Base-by-base conservation (phyloP, 768 basidiomycete species). In the Suillus variegatus region DNA sequence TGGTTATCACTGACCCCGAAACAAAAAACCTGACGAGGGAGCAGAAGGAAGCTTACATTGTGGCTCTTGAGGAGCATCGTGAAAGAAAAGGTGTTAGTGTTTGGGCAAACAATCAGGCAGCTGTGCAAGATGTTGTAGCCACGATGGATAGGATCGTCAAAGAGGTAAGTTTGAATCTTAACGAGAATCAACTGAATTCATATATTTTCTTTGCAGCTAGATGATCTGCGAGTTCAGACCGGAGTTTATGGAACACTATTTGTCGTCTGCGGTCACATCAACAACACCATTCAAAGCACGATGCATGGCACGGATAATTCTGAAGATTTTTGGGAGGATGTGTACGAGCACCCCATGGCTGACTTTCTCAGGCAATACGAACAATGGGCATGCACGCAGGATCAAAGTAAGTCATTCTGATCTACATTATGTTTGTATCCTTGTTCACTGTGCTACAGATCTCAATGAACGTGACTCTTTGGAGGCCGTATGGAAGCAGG, bases 351-450 rank as follows among this genome's bases (percentile, higher is more conserved):
- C 20, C 43, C 43, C 43, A 44, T 44, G 43, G 43, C 43, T 20
- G 43, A 44, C 43, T 44, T 44, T 44, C n/a, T 22, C 5, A n/a
- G 46, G 46, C 40, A 61, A 47, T 70, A 66, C 12, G 65, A 70
- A 46, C 43, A 63, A 28, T 70, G 67, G 69, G 63, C 60, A 2
- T 51, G 61, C 35, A 52, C 36, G 8, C 41, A 58, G 41, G 65
- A 70, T 18, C 32, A 66, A 38, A 60, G 67, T 68, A 58, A 46
- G 41, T 4, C 25, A 1, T 28, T 28, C 3, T 25, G 25, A 14
- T 16, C 3, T 2, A 25, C 25, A 25, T 25, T 25, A 25, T 51
- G 25, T 16, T 22, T 14, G 28, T 16, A 28, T 47, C 25, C 22
- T 49, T 49, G 20, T 52, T 32, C 20, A 28, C 8, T n/a, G 43